These are phyloP conservation scores for Pseudophaeomoniella oleicola DNA, from an alignment of 2,329 filamentous ascomycete genomes.

Conservation along the genomic window DNA sequence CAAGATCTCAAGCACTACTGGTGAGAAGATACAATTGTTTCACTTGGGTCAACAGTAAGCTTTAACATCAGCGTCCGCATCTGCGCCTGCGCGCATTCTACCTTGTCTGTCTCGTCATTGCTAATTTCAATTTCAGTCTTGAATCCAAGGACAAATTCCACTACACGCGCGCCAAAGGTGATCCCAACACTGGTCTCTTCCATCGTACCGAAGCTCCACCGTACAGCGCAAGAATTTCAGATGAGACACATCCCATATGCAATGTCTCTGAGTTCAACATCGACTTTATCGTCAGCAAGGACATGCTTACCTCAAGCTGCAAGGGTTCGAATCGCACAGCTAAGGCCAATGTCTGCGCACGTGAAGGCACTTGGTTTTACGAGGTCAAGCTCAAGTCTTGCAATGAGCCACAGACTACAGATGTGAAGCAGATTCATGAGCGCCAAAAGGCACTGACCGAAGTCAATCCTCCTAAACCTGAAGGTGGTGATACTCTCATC, in stretches of 20 bases:
- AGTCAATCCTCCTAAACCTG: constrained; percentile 8
- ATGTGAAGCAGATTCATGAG: neutral
- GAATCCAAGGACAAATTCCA: constrained; percentile 13
- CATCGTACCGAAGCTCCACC: constrained; percentile 61
- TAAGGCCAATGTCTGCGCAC: constrained; percentile 75
- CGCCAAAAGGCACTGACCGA: neutral
- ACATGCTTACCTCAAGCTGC: constrained; percentile 64
- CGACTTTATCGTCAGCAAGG: constrained; percentile 64
- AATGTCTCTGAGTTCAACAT: constrained; percentile 46
- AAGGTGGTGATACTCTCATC: neutral
- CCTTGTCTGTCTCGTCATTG: too few species aligned
- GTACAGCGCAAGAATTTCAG: constrained; percentile 72
- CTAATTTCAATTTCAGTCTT: too few species aligned
- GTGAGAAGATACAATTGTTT: constrained; percentile 12
- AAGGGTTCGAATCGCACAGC: constrained; percentile 73
- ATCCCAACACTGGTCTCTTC: constrained; percentile 12
- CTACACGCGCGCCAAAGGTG: constrained; percentile 12
- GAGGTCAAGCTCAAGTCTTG: constrained; percentile 68
- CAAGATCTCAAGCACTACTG: constrained; percentile 8
- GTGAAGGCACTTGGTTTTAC: constrained; percentile 86
- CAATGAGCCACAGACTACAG: neutral
- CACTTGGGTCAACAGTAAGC: constrained; percentile 12
- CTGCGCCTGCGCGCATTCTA: too few species aligned
- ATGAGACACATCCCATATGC: constrained; percentile 50
- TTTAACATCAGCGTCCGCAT: neutral